phyloP scores from a whole-genome alignment of 2,329 filamentous ascomycete genomes.

The Juglanconis sp. region DNA sequence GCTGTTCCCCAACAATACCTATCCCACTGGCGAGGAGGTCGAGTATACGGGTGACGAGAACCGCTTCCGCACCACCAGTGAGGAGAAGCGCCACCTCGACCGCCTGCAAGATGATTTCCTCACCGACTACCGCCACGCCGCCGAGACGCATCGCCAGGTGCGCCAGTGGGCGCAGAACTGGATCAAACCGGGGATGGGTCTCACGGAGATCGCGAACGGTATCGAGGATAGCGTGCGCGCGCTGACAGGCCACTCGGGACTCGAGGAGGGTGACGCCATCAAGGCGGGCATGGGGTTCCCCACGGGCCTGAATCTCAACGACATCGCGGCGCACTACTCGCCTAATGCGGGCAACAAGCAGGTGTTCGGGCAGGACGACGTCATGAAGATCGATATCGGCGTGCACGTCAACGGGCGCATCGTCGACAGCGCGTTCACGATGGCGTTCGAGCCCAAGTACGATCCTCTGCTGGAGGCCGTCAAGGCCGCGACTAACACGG shows the following conservation, averaged over 20 bases:
- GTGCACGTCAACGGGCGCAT: constrained; percentile 79
- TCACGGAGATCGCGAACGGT: constrained; percentile 77
- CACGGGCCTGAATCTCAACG: constrained; percentile 76
- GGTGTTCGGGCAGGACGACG: constrained; percentile 67
- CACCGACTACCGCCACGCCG: constrained; percentile 72
- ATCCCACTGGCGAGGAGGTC: constrained; percentile 74
- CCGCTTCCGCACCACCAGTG: constrained; percentile 72
- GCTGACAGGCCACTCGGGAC: constrained; percentile 69
- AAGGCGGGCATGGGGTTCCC: constrained; percentile 80
- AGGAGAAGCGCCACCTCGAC: constrained; percentile 81
- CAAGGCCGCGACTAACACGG: constrained; percentile 77
- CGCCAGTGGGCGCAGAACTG: constrained; percentile 76
- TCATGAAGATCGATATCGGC: constrained; percentile 80
- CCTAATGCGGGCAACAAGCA: constrained; percentile 82
- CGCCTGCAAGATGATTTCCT: constrained; percentile 77
- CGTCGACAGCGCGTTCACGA: constrained; percentile 77
- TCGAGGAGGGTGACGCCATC: constrained; percentile 73
- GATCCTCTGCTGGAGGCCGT: constrained; percentile 72
- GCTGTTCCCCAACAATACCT: constrained; percentile 69
- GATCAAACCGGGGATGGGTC: constrained; percentile 72
- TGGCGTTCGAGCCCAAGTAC: constrained; percentile 72
- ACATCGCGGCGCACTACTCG: constrained; percentile 79
- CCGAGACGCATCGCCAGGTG: constrained; percentile 77
- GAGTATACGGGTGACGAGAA: constrained; percentile 74
- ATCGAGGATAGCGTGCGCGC: constrained; percentile 78